A percentile compares a stretch with the other conserved stretches of the same genome.
Evolutionary conservation across 2,329 filamentous ascomycete genomes (phyloP).

Genomic region (Knufia petricola): DNA sequence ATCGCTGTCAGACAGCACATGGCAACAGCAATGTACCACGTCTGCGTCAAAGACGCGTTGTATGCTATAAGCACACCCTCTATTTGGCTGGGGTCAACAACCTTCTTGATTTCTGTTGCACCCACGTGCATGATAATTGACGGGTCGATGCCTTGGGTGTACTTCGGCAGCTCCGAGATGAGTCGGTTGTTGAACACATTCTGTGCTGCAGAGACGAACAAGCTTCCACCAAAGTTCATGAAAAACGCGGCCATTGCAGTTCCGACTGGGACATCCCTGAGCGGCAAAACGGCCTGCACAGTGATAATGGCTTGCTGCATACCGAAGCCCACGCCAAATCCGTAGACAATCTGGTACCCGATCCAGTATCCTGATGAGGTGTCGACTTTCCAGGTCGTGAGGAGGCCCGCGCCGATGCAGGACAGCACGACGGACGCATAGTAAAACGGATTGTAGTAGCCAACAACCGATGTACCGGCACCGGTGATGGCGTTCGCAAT

Average conservation of each 20-base stretch:
- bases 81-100: conserved; percentile 25
- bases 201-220: conserved; percentile 46
- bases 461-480: conserved; percentile 26
- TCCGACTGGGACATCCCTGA: conserved; percentile 31
- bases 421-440: conserved; percentile 28
- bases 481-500: conserved; percentile 29
- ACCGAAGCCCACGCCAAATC: conserved; percentile 29
- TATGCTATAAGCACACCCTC: conserved; percentile 29
- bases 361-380: conserved; percentile 31
- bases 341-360: conserved; percentile 30
- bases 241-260: conserved; percentile 34
- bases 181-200: conserved; percentile 45
- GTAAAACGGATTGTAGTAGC: conserved; percentile 35
- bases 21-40: conserved; percentile 32
- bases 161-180: conserved; percentile 33
- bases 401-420: conserved; percentile 33
- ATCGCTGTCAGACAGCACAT: conserved; percentile 30
- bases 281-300: conserved; percentile 30
- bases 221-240: conserved; percentile 34
- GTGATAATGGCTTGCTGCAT: conserved; percentile 35
- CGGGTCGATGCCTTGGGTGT: conserved; percentile 24
- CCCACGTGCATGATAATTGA: conserved; percentile 27
- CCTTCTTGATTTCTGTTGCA: conserved; percentile 29
- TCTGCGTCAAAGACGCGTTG: conserved; percentile 29
- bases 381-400: conserved; percentile 31